Evolutionary conservation across 1,139 yeast species (phyloP).

Genomic region (Lodderomyces jiufengensis): DNA sequence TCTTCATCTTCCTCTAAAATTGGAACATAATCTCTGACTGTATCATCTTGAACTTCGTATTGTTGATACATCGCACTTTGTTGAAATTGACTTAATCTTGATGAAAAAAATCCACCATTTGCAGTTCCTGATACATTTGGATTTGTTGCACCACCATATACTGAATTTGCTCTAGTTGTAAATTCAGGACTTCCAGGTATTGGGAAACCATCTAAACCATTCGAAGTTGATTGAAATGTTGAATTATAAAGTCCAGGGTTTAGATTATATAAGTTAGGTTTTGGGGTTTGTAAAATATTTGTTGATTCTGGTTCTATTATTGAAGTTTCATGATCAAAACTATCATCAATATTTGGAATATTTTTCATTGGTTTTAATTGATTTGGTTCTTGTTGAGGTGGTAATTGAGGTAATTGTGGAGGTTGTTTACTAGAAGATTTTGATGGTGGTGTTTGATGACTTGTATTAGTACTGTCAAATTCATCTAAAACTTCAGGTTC

Average conservation of each 20-base stretch:
- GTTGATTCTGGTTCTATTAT: conserved; percentile 10
- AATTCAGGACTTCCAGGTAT: conserved; percentile 48
- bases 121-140: conserved; percentile 8
- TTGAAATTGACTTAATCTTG: conserved; percentile 44
- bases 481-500: too few species aligned
- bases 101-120: conserved; percentile 26
- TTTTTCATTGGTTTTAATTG: conserved; percentile 6
- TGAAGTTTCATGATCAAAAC: conserved; percentile 20
- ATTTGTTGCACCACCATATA: conserved; percentile 28
- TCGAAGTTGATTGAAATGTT: not conserved
- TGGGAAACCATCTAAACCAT: conserved; percentile 34
- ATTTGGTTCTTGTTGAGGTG: conserved; percentile 4
- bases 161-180: conserved; percentile 46
- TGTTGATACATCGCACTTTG: conserved; percentile 47
- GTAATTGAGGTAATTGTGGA: not conserved
- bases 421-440: not conserved
- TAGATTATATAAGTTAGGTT: conserved; percentile 13
- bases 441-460: too few species aligned
- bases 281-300: conserved; percentile 16
- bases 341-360: conserved; percentile 26
- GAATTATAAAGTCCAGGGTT: conserved; percentile 5
- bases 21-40: conserved; percentile 44
- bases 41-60: conserved; percentile 47
- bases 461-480: too few species aligned
- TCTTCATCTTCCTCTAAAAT: conserved; percentile 46